Percentiles rank a stretch among this genome's conserved stretches.
Conservation (phyloP, 140 eudicot genomes). For the Erigeron philadelphicus region DNA sequence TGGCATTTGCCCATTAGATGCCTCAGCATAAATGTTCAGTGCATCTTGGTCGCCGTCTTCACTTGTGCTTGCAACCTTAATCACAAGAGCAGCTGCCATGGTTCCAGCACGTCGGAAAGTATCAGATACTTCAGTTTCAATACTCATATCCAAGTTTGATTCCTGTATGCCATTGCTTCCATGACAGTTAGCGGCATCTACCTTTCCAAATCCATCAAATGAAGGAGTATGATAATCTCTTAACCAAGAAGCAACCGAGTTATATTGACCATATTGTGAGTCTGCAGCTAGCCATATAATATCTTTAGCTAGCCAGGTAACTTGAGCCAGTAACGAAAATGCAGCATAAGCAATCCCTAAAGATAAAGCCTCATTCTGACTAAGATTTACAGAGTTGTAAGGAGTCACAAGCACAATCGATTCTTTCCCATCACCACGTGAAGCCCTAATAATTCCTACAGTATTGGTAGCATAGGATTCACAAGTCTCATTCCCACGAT, state of each 20-base stretch:
- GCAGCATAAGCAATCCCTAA: slow-evolving; percentile 67
- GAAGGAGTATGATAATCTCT: slow-evolving; percentile 72
- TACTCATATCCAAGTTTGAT: slow-evolving; percentile 23
- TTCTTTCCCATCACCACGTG: slow-evolving; percentile 97
- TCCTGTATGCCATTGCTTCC: slow-evolving; percentile 22
- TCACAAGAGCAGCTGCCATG: slow-evolving; percentile 93
- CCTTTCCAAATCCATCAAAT: slow-evolving; percentile 34
- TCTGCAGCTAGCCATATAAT: slow-evolving; percentile 96
- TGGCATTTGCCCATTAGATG: slow-evolving; percentile 99
- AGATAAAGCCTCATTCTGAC: slow-evolving; percentile 59
- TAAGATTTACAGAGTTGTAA: slow-evolving; percentile 57
- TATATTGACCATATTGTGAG: slow-evolving; percentile 73
- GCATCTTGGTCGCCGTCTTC: slow-evolving; percentile 46
- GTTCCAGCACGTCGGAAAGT: slow-evolving; percentile 81
- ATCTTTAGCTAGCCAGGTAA: slow-evolving; percentile 94
- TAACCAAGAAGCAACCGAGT: slow-evolving; percentile 78
- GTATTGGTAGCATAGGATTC: slow-evolving; percentile 53
- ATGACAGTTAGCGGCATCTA: slow-evolving; percentile 36
- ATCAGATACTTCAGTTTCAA: slow-evolving; percentile 33
- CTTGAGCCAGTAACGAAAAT: slow-evolving; percentile 68
- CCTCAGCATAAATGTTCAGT: slow-evolving; percentile 82
- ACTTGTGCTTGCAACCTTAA: slow-evolving; percentile 57
- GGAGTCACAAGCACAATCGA: slow-evolving; percentile 88
- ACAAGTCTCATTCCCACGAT: slow-evolving; percentile 45
- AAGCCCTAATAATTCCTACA: slow-evolving; percentile 86